Evolutionary conservation across 73 alveolate species (phyloP), one percentile per base, ranked within the genome.

Genomic region (Paramecium sexaurelia): DNA sequence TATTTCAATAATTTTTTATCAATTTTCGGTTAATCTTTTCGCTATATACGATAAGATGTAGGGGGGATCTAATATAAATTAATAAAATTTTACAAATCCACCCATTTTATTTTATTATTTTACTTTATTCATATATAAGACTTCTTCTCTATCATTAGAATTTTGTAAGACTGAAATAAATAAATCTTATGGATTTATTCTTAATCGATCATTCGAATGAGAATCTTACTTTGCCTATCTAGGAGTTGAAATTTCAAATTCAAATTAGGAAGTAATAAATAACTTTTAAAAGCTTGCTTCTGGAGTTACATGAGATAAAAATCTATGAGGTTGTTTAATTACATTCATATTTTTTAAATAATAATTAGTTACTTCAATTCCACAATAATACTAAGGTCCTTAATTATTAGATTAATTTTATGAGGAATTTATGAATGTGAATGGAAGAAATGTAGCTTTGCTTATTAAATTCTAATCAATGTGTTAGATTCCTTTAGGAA

Each of bases 191-290:
- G 90, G 90, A 24, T 27, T 41, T 7, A 78, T 45, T 24, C 90
- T 39, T 24, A 40, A 24, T 39, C n/a, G 29, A 78, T 78, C 90
- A 78, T 78, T 39, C 3, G 43, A 41, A 22, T 78, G 57, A 15
- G 87, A 24, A 29, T 26, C 68, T 15, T 39, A 26, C 22, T 33
- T 78, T 13, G 90, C 68, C 9, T 78, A 43, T 78, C 90, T 32
- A 1, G 90, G 90, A 24, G 90, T 78, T 0, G 90, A 78, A 24
- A 78, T 78, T 26, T 78, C 90, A 43, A 78, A 78, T 20, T 78
- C 90, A 78, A 78, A 78, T 39, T 39, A 45, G 13, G 90, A 61
- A 11, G 27, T 39, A 27, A 78, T 39, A 19, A 78, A 78, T 78
- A 78, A 45, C 20, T 78, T 78, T 9, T 78, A 26, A 26, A 78